Evolutionary conservation across 2,329 filamentous ascomycete genomes (phyloP), one percentile per base, ranked within the genome.

Genomic region (Tolypocladium sp.): DNA sequence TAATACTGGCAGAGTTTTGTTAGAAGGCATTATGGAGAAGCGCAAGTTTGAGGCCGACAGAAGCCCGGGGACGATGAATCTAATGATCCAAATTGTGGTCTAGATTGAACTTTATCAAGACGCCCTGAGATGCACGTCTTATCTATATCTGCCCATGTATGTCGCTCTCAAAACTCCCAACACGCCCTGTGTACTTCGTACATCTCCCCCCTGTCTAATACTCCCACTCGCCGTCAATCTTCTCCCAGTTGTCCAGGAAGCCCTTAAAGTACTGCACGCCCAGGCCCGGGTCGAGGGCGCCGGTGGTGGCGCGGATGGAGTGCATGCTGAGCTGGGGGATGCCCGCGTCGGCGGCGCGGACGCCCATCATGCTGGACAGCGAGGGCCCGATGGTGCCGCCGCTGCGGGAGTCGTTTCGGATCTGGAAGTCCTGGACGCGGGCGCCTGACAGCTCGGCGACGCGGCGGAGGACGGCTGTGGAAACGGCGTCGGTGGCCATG

Each of bases 321-420:
- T 97, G 93, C 93, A 97, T 97, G 69, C 89, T 93, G 66, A 97
- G 75, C 76, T 97, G 93, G 6, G 92, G 87, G 67, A 97, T 87
- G 17, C 93, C 93, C 0, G 90, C 91, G 71, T 97, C 93, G 55
- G 94, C 89, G 0, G 91, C 85, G 57, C 90, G 79, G 60, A 96
- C 87, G 37, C 93, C 93, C 74, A 94, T 89, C 35, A 83, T 84
- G 35, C 87, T 85, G 65, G 87, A 91, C 41, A 96, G 80, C 83
- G 92, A 92, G 0, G 94, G 94, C 0, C 94, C 94, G n/a, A 97
- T 92, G 0, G 94, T 99, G 20, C 94, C 94, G 37, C 94, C 94
- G 68, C 86, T 91, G 58, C 93, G 81, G 12, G 83, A 88, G 74
- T 97, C 94, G 71, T 97, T 99, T 59, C 94, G 80, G 71, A 97